phyloP scores from a whole-genome alignment of 2,329 filamentous ascomycete genomes.

The Aspergillus vadensis region DNA sequence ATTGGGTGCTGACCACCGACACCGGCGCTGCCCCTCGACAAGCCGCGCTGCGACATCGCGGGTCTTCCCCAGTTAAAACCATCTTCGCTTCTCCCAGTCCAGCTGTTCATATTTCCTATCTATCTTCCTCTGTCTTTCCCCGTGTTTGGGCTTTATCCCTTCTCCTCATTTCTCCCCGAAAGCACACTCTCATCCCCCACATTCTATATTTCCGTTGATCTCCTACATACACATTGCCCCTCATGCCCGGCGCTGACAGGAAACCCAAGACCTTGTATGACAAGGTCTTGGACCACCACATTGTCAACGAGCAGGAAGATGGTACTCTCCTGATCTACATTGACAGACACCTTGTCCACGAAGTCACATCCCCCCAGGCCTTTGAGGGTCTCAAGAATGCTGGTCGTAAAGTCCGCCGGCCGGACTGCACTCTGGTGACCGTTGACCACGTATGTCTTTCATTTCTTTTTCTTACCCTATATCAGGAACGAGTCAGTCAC shows the following conservation, averaged over 20 bases:
- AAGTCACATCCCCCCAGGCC: conserved; percentile 98
- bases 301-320: conserved; percentile 93
- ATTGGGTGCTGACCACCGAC: conserved; percentile 42
- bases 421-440: conserved; percentile 94
- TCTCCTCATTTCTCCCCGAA: neutral
- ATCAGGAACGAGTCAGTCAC: neutral
- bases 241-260: conserved; percentile 74
- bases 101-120: neutral
- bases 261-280: conserved; percentile 88
- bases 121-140: neutral
- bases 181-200: neutral
- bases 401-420: conserved; percentile 80
- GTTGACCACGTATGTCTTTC: conserved; percentile 80
- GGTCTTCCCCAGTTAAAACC: conserved; percentile 26
- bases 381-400: conserved; percentile 95
- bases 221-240: conserved; percentile 36
- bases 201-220: neutral
- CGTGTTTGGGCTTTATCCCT: conserved; percentile 14
- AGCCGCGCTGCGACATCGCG: conserved; percentile 39
- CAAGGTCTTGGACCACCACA: conserved; percentile 93
- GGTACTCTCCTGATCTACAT: conserved; percentile 93
- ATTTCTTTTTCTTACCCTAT: neutral
- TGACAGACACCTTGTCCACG: conserved; percentile 93
- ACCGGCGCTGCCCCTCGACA: conserved; percentile 39
- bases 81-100: conserved; percentile 7